phyloP scores from a whole-genome alignment of 2,329 filamentous ascomycete genomes.

The Fusarium paranaense region DNA sequence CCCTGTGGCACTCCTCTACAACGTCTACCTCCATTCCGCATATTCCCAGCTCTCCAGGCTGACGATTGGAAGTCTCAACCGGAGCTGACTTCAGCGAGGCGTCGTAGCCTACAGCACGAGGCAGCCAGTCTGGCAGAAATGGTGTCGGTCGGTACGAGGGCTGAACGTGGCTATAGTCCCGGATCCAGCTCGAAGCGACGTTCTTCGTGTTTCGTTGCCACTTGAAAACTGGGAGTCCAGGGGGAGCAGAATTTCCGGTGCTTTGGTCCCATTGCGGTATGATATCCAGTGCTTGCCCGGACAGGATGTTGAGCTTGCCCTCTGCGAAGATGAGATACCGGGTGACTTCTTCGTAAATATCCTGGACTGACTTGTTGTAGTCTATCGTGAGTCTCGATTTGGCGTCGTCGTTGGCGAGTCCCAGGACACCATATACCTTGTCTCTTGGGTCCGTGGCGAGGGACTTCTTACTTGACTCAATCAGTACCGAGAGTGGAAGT shows the following conservation, averaged over 20 bases:
- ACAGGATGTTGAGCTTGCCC: constrained; percentile 2
- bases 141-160: neutral
- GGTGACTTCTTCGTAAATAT: constrained; percentile 2
- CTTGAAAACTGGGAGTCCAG: neutral
- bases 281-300: neutral
- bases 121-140: neutral
- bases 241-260: neutral
- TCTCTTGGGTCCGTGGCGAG: constrained; percentile 4
- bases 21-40: neutral
- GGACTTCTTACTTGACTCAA: neutral
- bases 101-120: neutral
- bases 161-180: neutral
- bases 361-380: neutral
- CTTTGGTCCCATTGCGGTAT: neutral
- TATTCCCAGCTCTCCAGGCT: neutral
- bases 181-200: constrained; percentile 3
- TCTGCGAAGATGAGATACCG: constrained; percentile 1
- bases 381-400: neutral
- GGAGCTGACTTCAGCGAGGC: neutral
- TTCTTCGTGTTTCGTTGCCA: neutral
- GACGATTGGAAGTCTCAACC: neutral
- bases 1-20: neutral
- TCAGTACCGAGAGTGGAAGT: neutral
- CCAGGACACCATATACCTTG: constrained; percentile 4
- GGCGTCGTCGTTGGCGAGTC: neutral